A percentile compares a stretch with the other conserved stretches of the same genome.
Conservation (phyloP, 2,329 filamentous ascomycete genomes). For the Trichophyton verrucosum region DNA sequence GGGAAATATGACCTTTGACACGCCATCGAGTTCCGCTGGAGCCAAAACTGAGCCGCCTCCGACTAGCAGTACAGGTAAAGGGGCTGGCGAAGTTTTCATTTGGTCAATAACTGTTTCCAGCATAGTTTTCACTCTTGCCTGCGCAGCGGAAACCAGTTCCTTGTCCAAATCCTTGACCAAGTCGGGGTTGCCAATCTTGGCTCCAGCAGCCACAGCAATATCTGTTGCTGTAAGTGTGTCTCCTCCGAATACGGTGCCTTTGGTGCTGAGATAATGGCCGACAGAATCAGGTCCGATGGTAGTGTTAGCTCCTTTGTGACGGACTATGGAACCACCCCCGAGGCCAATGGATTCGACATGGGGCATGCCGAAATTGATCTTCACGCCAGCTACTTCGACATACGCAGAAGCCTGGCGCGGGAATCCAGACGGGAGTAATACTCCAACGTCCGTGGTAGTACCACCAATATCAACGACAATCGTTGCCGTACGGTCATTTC, state of each 20-base stretch:
- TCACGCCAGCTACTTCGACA: slow-evolving; percentile 46
- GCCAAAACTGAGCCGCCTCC: slow-evolving; percentile 44
- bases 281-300: slow-evolving; percentile 47
- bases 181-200: slow-evolving; percentile 15
- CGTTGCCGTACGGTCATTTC: slow-evolving; percentile 9
- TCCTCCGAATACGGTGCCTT: slow-evolving; percentile 44
- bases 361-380: slow-evolving; percentile 48
- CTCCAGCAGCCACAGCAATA: slow-evolving; percentile 25
- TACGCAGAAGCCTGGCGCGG: slow-evolving; percentile 48
- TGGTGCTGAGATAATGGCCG: slow-evolving; percentile 38
- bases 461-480: slow-evolving; percentile 50
- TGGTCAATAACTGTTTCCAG: slow-evolving; percentile 42
- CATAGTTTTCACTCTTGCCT: slow-evolving; percentile 31
- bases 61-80: slow-evolving; percentile 41
- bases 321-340: slow-evolving; percentile 42
- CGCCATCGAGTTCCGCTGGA: slow-evolving; percentile 35
- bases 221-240: slow-evolving; percentile 42
- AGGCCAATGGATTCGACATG: slow-evolving; percentile 46
- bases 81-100: slow-evolving; percentile 43
- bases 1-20: slow-evolving; percentile 39
- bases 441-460: slow-evolving; percentile 49
- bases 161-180: slow-evolving; percentile 14
- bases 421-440: slow-evolving; percentile 46
- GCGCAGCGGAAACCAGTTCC: slow-evolving; percentile 12
- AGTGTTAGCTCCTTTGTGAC: slow-evolving; percentile 21